Evolutionary conservation across 257 asterid genomes (phyloP), one percentile per base, ranked within the genome.

Genomic region (Forsythia viridissima): DNA sequence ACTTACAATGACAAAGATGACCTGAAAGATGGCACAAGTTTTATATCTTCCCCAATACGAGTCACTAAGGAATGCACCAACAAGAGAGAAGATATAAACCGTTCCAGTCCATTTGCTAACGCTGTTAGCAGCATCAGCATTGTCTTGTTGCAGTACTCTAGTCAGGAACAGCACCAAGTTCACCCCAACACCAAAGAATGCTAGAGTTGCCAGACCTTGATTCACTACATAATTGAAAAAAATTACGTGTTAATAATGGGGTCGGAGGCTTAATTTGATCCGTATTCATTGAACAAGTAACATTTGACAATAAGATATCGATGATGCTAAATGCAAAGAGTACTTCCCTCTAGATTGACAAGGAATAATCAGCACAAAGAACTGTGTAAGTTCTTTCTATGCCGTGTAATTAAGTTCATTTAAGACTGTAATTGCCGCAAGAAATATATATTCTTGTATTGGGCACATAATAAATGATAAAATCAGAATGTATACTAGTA

Each of bases 91-190:
- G 42, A 94, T 91, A 79, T 94, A 94, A 59, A 94, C 98, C 3
- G 99, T 94, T 38, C 98, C 98, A 1, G 98, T 94, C 98, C 97
- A 94, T 85, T 90, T 91, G 94, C 98, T 94, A 4, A 94, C 99
- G 39, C 87, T 90, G 79, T 94, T 94, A 6, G 99, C 99, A 3
- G 98, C 99, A 15, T 89, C 94, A 5, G 98, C 99, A 52, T 93
- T 94, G 90, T 88, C 85, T 77, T 93, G 91, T 68, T 90, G 91
- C 76, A 96, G 77, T 51, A 93, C 98, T 59, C 97, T 86, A 1
- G 99, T 96, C 5, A 93, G 90, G 87, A 96, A 96, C 76, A 95
- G 79, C 73, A 95, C 99, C 77, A 95, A 82, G 89, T 94, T 94
- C 84, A 94, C 97, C 44, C 98, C 98, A 4, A 94, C 91, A 0